Evolutionary conservation across 2,329 filamentous ascomycete genomes (phyloP), one percentile per base, ranked within the genome.

Genomic region (Mariannaea sp.): DNA sequence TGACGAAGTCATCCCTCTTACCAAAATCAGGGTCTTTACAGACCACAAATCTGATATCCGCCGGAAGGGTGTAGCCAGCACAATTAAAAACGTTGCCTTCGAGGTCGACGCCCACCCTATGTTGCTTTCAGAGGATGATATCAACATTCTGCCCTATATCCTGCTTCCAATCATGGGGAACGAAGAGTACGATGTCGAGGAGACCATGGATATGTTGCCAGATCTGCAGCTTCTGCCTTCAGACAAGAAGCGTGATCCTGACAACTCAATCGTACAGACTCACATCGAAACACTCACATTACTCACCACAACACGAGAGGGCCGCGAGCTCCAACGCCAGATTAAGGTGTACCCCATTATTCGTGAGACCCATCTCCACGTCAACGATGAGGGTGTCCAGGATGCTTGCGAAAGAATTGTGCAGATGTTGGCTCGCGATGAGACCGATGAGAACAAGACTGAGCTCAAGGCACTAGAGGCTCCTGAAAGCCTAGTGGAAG

Each of bases 21-120:
- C 89, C 42, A 97, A 97, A 77, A 79, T 99, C 57, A 89, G 88
- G 55, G 93, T 97, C 54, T 97, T 97, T 71, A 97, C 94, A 1
- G 91, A 96, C 71, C 91, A 97, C 75, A 80, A 83, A 64, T 95
- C 90, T 2, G 82, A 88, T 22, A 85, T 97, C 48, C 84, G 94
- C 53, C 82, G 94, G 49, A 90, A 91, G 65, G 94, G 94, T n/a
- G 92, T 97, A n/a, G 93, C 93, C 7, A 92, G 87, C 56, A 94
- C 91, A 8, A 91, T 99, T 70, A 97, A 97, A 73, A 99, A 99
- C 68, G 85, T 90, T 24, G 86, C 90, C 6, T 97, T 99, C 68
- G 89, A 95, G 65, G 74, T 93, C 5, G 73, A 83, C 3, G 82
- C 87, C 0, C 93, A 97, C 65, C 77, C 83, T 0, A 75, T 80